Evolutionary conservation across 345 rosid species (phyloP), one percentile per base, ranked within the genome.

Genomic region (Rhizophora mangle): DNA sequence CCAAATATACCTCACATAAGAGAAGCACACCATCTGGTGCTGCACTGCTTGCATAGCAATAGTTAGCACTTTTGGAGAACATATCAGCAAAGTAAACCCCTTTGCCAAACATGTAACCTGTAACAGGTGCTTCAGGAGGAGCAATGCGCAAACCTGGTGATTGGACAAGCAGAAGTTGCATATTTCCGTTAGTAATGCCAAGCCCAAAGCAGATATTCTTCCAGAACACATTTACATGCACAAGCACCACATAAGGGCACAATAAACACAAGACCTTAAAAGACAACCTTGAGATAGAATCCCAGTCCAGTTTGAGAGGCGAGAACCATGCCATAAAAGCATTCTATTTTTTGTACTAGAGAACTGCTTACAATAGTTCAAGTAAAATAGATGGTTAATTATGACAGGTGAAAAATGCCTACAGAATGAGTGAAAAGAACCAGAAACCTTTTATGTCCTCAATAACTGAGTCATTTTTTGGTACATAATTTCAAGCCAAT

Each of bases 261-360:
- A 57, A 59, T 36, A 64, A 58, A 63, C 39, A 62, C n/a, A 74
- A 73, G 27, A 49, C 62, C 6, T 68, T 47, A 74, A 75, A 56
- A 15, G 20, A 67, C 21, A 62, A 93, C 98, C 97, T 93, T 89
- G 97, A 63, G 98, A 93, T 76, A 93, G 84, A 76, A 93, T 89
- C 71, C 98, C 98, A n/a, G 88, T 81, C 98, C 98, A 93, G 81
- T 93, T 93, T 69, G 96, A 75, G 79, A 93, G 98, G 68, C 87
- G 90, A 65, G 96, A 91, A 69, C 98, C 98, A 79, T 93, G 97
- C 98, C 97, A 93, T 34, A 93, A 79, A 71, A 93, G 85, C 98
- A 85, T 88, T 77, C 88, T 89, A 71, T 93, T 93, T 68, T 82
- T 72, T 8, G 77, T 77, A 52, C 62, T 64, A 36, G 89, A 85